Conservation (phyloP, 371 early-diverging fungal genomes). For the Nematocida parisii region DNA sequence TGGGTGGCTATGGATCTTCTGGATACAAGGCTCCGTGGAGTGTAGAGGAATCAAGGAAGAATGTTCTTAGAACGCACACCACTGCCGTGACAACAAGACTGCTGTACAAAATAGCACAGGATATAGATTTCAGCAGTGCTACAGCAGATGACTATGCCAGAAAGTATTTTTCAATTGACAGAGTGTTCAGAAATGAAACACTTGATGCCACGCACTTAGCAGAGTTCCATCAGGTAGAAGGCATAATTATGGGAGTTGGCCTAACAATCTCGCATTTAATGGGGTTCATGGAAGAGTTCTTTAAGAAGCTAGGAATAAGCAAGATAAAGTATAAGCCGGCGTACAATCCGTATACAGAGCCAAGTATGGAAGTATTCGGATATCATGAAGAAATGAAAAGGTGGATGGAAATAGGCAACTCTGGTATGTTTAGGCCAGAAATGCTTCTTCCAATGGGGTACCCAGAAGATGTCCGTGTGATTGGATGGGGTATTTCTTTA, state of each 20-base stretch:
- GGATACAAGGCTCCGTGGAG: constrained; percentile 90
- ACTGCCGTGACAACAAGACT: constrained; percentile 88
- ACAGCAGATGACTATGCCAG: constrained; percentile 73
- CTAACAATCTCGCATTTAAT: constrained; percentile 91
- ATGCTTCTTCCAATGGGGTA: constrained; percentile 93
- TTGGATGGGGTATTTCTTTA: constrained; percentile 96
- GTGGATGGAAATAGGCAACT: constrained; percentile 99
- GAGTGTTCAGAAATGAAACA: constrained; percentile 97
- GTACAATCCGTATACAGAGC: constrained; percentile 99
- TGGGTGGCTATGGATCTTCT: constrained; percentile 90
- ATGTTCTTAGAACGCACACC: constrained; percentile 95
- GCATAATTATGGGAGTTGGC: constrained; percentile 89
- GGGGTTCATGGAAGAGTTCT: constrained; percentile 90
- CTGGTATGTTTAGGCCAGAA: constrained; percentile 99
- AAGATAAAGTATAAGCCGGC: constrained; percentile 98
- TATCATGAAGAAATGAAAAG: constrained; percentile 86
- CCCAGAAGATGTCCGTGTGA: constrained; percentile 87
- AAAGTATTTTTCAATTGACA: constrained; percentile 97
- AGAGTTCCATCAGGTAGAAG: constrained; percentile 99
- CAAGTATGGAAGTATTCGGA: constrained; percentile 98
- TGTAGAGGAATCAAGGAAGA: constrained; percentile 84
- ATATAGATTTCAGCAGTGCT: constrained; percentile 69
- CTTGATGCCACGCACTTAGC: constrained; percentile 99
- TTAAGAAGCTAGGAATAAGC: constrained; percentile 87
- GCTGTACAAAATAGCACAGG: constrained; percentile 84